Base-by-base conservation (phyloP, 805 yeast genomes). In the Kluyveromyces lactis region DNA sequence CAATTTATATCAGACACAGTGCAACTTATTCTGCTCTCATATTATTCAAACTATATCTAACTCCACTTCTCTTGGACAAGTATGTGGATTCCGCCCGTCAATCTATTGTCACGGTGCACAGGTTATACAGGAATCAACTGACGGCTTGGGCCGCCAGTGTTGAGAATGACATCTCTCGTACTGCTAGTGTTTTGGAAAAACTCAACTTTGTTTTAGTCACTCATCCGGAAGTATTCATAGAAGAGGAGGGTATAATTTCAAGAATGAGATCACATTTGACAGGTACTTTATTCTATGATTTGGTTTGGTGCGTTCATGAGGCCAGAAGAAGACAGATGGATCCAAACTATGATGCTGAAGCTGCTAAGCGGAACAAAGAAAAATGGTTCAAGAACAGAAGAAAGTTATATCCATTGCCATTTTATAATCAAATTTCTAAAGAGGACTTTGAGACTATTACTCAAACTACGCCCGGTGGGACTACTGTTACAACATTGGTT, bases 281-380 rank as follows among this genome's bases (percentile, higher is more conserved):
- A 0, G 95, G 92, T 1, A 86, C 96, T 0, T 62, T 89, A 38
- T 89, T 89, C 52, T 89, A 89, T 56, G 97, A 89, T 60, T 68
- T 89, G 38, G 90, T 89, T 10, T 87, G 95, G 87, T 83, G 95
- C 58, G 81, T 89, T 35, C 97, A 89, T 60, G 97, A 89, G 55
- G 96, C 95, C 1, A 71, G 95, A 56, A 69, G 96, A 56, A 67
- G 95, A 39, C 71, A 73, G 27, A 51, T 71, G 36, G 73, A 69
- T 42, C 66, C 68, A 17, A 42, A 51, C 30, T 56, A 63, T 39
- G 60, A 61, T 23, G 50, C 53, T 26, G 49, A 49, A 27, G 57
- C 55, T 3, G 37, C 47, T 12, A 66, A 68, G 23, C 55, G 61
- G 27, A 58, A 62, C 6, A 66, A 60, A 31, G 64, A 62, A 37